Evolutionary conservation across 2,329 filamentous ascomycete genomes (phyloP).

Genomic region (Pezicula radicicola): DNA sequence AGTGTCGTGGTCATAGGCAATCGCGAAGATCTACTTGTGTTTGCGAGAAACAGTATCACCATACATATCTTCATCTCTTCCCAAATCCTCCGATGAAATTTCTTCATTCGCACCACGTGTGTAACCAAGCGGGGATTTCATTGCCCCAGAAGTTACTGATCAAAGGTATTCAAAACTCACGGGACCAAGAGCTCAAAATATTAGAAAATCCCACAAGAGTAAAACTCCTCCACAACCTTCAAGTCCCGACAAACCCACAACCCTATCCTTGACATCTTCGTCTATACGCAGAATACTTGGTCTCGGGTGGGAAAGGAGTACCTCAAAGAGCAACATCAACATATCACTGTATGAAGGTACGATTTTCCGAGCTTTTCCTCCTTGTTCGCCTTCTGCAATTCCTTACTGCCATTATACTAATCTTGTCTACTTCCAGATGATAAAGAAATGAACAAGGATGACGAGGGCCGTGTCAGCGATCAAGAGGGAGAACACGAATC

Average conservation of each 20-base stretch:
- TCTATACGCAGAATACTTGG: slow-evolving; percentile 81
- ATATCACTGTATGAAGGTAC: too few species aligned
- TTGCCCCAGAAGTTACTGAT: slow-evolving; percentile 52
- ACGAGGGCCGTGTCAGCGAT: too few species aligned
- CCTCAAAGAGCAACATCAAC: slow-evolving; percentile 63
- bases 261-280: slow-evolving; percentile 70
- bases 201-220: slow-evolving; percentile 33
- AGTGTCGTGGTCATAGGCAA: too few species aligned
- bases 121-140: slow-evolving; percentile 49
- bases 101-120: slow-evolving; percentile 44
- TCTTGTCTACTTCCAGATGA: too few species aligned
- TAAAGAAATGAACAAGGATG: too few species aligned
- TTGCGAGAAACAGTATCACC: slow-evolving; percentile 53
- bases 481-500: too few species aligned
- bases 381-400: too few species aligned
- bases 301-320: slow-evolving; percentile 78
- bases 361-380: too few species aligned
- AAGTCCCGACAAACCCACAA: slow-evolving; percentile 67
- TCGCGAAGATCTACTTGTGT: too few species aligned
- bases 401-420: too few species aligned
- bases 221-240: slow-evolving; percentile 54
- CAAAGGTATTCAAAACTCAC: slow-evolving; percentile 50
- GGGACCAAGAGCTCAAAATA: slow-evolving; percentile 50
- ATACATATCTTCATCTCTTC: slow-evolving; percentile 56
- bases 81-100: slow-evolving; percentile 47